Conservation (phyloP, 106 monocot genomes). For the Chionographis japonica region DNA sequence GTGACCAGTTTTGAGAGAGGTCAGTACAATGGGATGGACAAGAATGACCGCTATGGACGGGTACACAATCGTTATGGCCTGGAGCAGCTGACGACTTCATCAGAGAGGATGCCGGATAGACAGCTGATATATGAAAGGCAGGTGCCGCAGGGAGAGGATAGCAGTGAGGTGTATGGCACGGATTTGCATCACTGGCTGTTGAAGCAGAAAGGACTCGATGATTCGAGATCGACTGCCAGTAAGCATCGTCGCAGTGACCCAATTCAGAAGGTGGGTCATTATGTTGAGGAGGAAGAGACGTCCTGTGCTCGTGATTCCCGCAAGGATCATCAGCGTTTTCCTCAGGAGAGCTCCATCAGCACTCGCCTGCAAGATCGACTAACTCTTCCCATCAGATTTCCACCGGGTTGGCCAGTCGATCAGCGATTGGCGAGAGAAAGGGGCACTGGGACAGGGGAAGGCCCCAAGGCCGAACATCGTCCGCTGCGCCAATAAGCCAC, state of each 20-base stretch:
- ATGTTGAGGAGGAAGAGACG: conserved; percentile 28
- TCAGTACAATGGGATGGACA: conserved; percentile 17
- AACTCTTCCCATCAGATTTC: conserved; percentile 36
- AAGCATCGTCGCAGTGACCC: conserved; percentile 21
- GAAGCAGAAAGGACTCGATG: conserved; percentile 61
- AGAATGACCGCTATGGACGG: conserved; percentile 30
- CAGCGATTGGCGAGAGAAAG: conserved; percentile 24
- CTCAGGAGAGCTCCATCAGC: conserved; percentile 27
- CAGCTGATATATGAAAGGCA: conserved; percentile 24
- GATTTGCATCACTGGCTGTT: conserved; percentile 69
- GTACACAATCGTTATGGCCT: conserved; percentile 10
- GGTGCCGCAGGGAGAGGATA: conserved; percentile 9
- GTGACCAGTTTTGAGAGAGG: conserved; percentile 34
- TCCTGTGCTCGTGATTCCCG: conserved; percentile 2
- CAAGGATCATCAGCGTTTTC: conserved; percentile 8
- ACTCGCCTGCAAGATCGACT: conserved; percentile 76
- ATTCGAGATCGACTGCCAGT: conserved; percentile 25
- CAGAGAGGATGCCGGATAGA: conserved; percentile 34
- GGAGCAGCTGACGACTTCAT: conserved; percentile 27
- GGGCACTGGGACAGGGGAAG: conserved; percentile 32
- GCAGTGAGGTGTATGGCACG: conserved; percentile 32
- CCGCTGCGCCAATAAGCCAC: conserved; percentile 11
- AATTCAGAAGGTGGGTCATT: conserved; percentile 12
- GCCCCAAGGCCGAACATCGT: conserved; percentile 38
- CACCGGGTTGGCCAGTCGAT: conserved; percentile 17